Evolutionary conservation across 192 early-diverging fungal genomes (phyloP), one percentile per base, ranked within the genome.

Genomic region (Backusella macrospora): DNA sequence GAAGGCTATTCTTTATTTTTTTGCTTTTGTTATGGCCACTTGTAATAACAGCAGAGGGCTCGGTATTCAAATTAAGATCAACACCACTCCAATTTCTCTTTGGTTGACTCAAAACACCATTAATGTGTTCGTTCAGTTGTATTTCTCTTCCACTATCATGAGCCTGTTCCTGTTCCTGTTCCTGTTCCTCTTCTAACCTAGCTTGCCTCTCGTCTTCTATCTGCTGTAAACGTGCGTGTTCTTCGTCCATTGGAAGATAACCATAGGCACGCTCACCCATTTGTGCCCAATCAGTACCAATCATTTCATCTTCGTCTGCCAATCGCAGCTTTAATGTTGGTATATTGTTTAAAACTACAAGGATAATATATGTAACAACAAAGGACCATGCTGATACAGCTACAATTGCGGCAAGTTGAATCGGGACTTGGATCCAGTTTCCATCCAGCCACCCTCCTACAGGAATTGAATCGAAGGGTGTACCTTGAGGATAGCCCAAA

Each of bases 231-330:
- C 16, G 63, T 38, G n/a, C 48, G 7, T 73, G 73, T 12, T 66
- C 65, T 42, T 74, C 73, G 15, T 74, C 73, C 18, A 75, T 23
- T 12, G 73, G 78, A 15, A 82, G 26, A 68, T 83, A 83, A 3
- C 79, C 88, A 62, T 92, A 92, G 5, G 89, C 86, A 45, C 77
- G 70, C 81, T 95, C 94, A 47, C 96, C 95, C 86, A 96, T 93
- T 82, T 96, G 89, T 21, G 92, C 79, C 66, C 89, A 77, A 77
- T 97, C 95, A 7, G 89, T 84, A 15, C 96, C 96, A 7, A 91
- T 76, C 47, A 87, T 81, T 77, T 90, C 89, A 73, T 89, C 90
- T 49, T 90, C 86, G 48, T 92, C 90, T 69, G 91, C 82, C 43
- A 94, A 81, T 66, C 96, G 91, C 70, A 97, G 80, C 65, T 81